Base-by-base conservation (phyloP, 2,329 filamentous ascomycete genomes). In the Metarhizium rileyi region DNA sequence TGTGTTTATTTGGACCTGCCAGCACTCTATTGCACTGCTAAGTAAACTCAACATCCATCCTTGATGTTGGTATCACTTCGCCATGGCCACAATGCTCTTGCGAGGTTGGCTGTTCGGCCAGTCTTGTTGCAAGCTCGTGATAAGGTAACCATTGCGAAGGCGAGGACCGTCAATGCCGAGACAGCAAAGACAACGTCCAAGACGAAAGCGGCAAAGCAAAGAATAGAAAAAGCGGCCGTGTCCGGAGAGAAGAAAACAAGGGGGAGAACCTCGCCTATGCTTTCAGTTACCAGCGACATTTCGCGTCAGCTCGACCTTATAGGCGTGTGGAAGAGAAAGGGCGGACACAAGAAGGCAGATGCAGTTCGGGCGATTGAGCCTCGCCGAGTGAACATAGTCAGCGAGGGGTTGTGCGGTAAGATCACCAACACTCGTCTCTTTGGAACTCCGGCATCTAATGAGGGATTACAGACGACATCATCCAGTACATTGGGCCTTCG, bases 401-500 rank as follows among this genome's bases (percentile, higher is more conserved):
- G 70, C 57, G 66, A 75, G 14, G 56, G 65, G 33, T 68, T 83
- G 16, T 80, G 77, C 55, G 70, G 72, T 74, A 63, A 14, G 68
- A 43, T 9, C 20, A 3, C 12, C 25, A 4, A 25, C 9, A 25
- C 9, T 5, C 38, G 4, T 8, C 22, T 5, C 5, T 25, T 12
- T 28, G 6, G n/a, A 33, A 8, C 2, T 9, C 22, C 22, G 9
- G 8, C 26, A 18, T 20, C 14, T 30, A 42, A 46, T 9, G 33
- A 12, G 25, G 9, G 10, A 3, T 18, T 16, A 14, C 46, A 83
- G 86, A 89, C 60, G 83, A 91, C 57, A 70, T 86, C 14, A 58
- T 95, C 43, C 63, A 78, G 6, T 87, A 87, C 52, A 69, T 94
- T n/a, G 80, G 77, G 2, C 76, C 78, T 1, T 81, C 81, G 3